Evolutionary conservation across 345 rosid genomes (phyloP).

Genomic region (Populus tremula): DNA sequence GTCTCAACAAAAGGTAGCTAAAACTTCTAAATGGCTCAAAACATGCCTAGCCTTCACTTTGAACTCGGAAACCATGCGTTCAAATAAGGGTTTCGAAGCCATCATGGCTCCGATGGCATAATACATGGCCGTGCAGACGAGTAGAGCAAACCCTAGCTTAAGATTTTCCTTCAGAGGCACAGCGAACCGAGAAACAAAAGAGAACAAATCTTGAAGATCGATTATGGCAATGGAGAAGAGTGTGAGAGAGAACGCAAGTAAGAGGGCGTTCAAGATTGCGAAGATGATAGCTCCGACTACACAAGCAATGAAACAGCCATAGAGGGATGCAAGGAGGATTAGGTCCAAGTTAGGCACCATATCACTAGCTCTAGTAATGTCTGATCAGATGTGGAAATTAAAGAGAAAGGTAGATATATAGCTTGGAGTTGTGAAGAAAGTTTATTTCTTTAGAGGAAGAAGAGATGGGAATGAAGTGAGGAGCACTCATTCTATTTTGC

Average conservation of each 20-base stretch:
- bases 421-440: background rate
- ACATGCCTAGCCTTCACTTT: conserved; percentile 5
- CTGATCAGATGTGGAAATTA: too few species aligned
- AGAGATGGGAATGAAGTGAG: conserved; percentile 37
- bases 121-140: conserved; percentile 18
- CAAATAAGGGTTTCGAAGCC: conserved; percentile 9
- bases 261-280: conserved; percentile 15
- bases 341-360: conserved; percentile 43
- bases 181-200: conserved; percentile 2
- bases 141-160: conserved; percentile 28
- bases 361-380: background rate
- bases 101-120: conserved; percentile 1
- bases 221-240: conserved; percentile 26
- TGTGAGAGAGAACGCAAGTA: conserved; percentile 20
- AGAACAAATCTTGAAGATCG: conserved; percentile 15
- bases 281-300: conserved; percentile 16
- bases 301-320: conserved; percentile 32
- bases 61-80: conserved; percentile 5
- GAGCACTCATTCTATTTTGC: conserved; percentile 27
- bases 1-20: background rate
- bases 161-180: conserved; percentile 18
- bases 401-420: background rate
- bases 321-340: conserved; percentile 30
- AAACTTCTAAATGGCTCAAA: background rate
- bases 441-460: background rate